phyloP scores from a whole-genome alignment of 164 flowering plant genomes.

The Santalum album region DNA sequence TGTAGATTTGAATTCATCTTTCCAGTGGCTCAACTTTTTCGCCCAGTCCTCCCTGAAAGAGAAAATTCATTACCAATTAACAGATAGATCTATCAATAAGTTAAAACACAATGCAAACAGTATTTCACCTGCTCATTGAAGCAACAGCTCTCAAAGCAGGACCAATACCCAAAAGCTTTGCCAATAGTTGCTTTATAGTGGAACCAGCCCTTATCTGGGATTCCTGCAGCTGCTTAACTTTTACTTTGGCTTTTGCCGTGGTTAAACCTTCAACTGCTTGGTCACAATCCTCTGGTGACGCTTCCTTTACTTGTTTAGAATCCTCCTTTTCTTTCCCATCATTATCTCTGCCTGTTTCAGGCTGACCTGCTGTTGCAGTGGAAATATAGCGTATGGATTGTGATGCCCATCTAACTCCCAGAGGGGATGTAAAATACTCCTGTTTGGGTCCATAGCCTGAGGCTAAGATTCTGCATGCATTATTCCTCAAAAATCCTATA shows the following conservation, averaged over 20 bases:
- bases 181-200: constrained; percentile 25
- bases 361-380: constrained; percentile 20
- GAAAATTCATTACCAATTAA: neutral
- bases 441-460: constrained; percentile 8
- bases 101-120: neutral
- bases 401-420: constrained; percentile 7
- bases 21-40: constrained; percentile 73
- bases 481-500: neutral
- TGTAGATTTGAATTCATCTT: constrained; percentile 58
- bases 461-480: neutral
- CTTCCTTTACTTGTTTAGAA: constrained; percentile 21
- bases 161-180: constrained; percentile 60
- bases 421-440: constrained; percentile 1
- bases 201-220: constrained; percentile 18
- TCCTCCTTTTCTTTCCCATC: constrained; percentile 8
- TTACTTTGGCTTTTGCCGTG: constrained; percentile 26
- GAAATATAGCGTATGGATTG: constrained; percentile 13
- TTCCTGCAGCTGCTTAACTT: constrained; percentile 23
- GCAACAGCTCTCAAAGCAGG: constrained; percentile 74
- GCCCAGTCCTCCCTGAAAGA: constrained; percentile 82
- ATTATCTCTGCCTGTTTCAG: constrained; percentile 9
- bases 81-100: neutral
- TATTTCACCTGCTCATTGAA: constrained; percentile 66
- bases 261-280: constrained; percentile 31
- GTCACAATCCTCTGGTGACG: constrained; percentile 37